Percentiles rank a stretch among this genome's conserved stretches.
phyloP scores from a whole-genome alignment of 2,329 filamentous ascomycete genomes.

The Penicillium rolfsii region DNA sequence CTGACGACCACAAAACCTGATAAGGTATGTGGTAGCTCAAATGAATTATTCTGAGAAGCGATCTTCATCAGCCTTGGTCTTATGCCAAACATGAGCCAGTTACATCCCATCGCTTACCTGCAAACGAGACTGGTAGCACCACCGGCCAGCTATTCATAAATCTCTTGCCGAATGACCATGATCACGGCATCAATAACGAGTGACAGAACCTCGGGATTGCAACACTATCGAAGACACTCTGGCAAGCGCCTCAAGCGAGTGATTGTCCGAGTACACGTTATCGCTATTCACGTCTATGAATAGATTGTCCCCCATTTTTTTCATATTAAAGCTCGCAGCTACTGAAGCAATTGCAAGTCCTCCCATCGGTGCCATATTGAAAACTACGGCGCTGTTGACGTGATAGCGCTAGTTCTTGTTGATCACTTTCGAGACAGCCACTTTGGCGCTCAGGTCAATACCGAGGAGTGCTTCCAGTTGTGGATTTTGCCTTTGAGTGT shows the following conservation, averaged over 20 bases:
- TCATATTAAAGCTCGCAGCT: not conserved
- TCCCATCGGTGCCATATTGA: not conserved
- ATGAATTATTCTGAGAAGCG: not conserved
- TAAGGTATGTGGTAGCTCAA: not conserved
- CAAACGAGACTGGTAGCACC: not conserved
- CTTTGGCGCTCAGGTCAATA: not conserved
- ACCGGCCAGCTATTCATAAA: not conserved
- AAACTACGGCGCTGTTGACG: not conserved
- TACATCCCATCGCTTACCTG: not conserved
- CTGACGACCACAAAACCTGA: not conserved
- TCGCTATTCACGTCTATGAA: not conserved
- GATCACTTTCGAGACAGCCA: not conserved
- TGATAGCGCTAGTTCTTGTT: not conserved
- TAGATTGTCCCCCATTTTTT: not conserved
- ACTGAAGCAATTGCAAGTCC: not conserved
- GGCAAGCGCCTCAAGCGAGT: not conserved
- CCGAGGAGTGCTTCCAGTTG: not conserved
- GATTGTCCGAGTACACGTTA: not conserved
- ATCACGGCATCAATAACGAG: not conserved
- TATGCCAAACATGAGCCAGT: not conserved
- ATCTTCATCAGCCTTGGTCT: not conserved
- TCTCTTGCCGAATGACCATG: not conserved
- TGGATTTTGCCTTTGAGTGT: not conserved
- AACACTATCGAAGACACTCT: not conserved
- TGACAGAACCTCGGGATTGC: not conserved